These are phyloP conservation scores for Fusarium protoensiforme DNA, from an alignment of 2,329 filamentous ascomycete genomes.

Conservation along the genomic window DNA sequence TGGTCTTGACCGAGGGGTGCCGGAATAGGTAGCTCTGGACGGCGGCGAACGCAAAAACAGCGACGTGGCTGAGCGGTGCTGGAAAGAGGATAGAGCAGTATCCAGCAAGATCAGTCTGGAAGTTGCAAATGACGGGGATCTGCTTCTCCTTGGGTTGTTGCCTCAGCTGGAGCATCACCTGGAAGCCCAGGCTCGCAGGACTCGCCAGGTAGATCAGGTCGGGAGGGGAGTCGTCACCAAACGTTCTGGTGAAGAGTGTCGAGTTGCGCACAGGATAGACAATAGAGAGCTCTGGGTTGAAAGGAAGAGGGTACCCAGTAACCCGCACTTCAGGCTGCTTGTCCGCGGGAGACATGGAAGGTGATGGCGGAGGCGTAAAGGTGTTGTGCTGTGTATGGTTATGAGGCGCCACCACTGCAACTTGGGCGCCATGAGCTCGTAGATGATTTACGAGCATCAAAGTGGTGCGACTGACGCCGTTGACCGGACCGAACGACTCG, in stretches of 20 bases:
- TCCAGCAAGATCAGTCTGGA: slow-evolving; percentile 76
- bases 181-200: slow-evolving; percentile 76
- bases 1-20: slow-evolving; percentile 69
- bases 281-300: slow-evolving; percentile 77
- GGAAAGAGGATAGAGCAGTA: slow-evolving; percentile 79
- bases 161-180: slow-evolving; percentile 75
- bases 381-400: slow-evolving; percentile 66
- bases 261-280: slow-evolving; percentile 76
- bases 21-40: slow-evolving; percentile 76
- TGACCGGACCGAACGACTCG: slow-evolving; percentile 78
- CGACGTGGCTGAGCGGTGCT: slow-evolving; percentile 67
- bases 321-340: slow-evolving; percentile 65
- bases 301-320: slow-evolving; percentile 73
- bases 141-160: slow-evolving; percentile 66
- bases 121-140: slow-evolving; percentile 73
- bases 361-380: slow-evolving; percentile 58
- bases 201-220: slow-evolving; percentile 78
- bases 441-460: slow-evolving; percentile 76
- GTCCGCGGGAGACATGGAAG: slow-evolving; percentile 45
- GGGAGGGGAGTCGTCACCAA: slow-evolving; percentile 61
- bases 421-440: slow-evolving; percentile 69
- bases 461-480: slow-evolving; percentile 78
- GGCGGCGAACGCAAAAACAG: slow-evolving; percentile 69
- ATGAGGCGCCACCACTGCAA: slow-evolving; percentile 74
- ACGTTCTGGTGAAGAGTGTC: slow-evolving; percentile 68